Percentiles rank a stretch among this genome's conserved stretches.
These are phyloP conservation scores for Suillus spraguei DNA, from an alignment of 768 basidiomycete species.

Conservation along the genomic window DNA sequence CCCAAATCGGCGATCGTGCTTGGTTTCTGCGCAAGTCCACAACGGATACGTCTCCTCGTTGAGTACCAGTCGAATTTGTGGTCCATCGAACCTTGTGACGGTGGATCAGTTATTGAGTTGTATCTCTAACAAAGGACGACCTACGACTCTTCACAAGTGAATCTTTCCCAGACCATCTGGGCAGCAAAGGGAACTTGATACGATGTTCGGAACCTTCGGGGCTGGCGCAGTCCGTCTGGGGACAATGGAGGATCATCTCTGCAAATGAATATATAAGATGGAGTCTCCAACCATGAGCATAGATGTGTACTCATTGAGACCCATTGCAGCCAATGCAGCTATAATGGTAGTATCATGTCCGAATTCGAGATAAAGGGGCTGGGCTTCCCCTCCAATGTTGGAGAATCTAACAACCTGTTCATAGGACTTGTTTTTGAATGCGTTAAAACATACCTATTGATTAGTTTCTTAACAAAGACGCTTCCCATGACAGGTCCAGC, in stretches of 20 bases:
- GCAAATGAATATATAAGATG: background rate
- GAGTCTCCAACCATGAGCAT: background rate
- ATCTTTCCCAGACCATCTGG: too few relatives aligned
- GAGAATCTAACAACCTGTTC: constrained; percentile 28
- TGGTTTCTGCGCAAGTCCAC: constrained; percentile 26
- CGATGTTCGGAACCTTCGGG: constrained; percentile 35
- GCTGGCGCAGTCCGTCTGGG: constrained; percentile 25
- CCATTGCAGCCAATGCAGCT: constrained; percentile 40
- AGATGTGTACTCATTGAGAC: constrained; percentile 34
- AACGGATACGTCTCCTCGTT: constrained; percentile 39
- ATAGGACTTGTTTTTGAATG: background rate
- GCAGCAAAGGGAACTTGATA: constrained; percentile 39
- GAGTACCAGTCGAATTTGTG: constrained; percentile 38
- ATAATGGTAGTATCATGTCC: constrained; percentile 46
- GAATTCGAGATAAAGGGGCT: constrained; percentile 42
- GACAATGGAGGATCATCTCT: constrained; percentile 33
- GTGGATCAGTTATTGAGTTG: background rate
- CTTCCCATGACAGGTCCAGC: too few relatives aligned
- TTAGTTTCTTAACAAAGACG: constrained; percentile 41
- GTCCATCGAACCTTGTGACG: constrained; percentile 21
- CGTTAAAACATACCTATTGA: constrained; percentile 35
- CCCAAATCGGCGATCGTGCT: constrained; percentile 28
- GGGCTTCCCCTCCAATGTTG: constrained; percentile 36
- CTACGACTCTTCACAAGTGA: constrained; percentile 31
- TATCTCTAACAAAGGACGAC: constrained; percentile 2